Base-by-base conservation (phyloP, 352 stramenopile genomes). In the Poterioochromonas sp. region DNA sequence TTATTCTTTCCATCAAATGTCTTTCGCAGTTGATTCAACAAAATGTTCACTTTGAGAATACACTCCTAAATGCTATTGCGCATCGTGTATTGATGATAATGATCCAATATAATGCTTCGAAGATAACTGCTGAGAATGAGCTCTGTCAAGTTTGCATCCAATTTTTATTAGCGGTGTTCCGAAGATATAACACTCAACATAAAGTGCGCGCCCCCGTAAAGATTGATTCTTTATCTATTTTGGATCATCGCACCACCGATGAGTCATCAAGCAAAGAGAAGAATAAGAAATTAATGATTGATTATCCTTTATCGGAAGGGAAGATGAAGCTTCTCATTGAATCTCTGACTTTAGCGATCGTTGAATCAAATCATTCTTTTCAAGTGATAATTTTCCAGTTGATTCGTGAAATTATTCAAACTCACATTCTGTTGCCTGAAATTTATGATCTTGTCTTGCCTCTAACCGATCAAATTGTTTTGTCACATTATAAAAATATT, bases 381-480 rank as follows among this genome's bases (percentile, higher is more conserved):
- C 65, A 74, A 54, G 53, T 8, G 5, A 18, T 35, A 54, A 26
- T 54, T 29, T 79, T 79, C 41, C 63, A 73, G 35, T 40, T 79
- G 26, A 76, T 79, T 18, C 53, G 39, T 35, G 58, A 60, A 37
- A 77, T 79, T 26, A 63, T 79, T 35, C n/a, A 60, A 29, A 29
- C 63, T 34, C 26, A 43, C 22, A 44, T 76, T 22, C 34, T 79
- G 47, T 40, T 79, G 15, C 63, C 69, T 41, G 76, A 82, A 49
- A 79, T 84, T 60, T 84, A 84, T 70, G 82, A 84, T 62, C 49
- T 84, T 2, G 85, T 84, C 51, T 29, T 26, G 18, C 49, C 11
- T 39, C n/a, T 74, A 40, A 35, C n/a, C 11, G 82, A 79, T 0
- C 76, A 83, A 54, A 76, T 84, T 43, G 73, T 78, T 18, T 69